Evolutionary conservation across 2,329 filamentous ascomycete genomes (phyloP), one percentile per base, ranked within the genome.

Genomic region (Diplodia sapinea): DNA sequence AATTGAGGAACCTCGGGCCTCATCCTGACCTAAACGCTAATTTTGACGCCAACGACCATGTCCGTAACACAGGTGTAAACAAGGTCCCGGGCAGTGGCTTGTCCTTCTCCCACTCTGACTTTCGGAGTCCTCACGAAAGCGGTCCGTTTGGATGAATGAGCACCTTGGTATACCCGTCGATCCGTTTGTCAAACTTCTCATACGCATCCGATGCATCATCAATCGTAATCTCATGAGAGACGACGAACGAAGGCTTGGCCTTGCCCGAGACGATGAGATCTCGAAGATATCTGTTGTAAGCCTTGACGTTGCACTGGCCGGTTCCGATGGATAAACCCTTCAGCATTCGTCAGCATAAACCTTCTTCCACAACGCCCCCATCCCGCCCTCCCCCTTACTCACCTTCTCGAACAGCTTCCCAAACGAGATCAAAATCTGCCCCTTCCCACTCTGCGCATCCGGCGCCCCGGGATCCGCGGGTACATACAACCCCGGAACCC

Each of bases 331-430:
- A 82, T 5, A 90, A 79, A 1, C 87, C 87, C 85, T 87, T 26
- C 38, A 29, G 26, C 9, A 3, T 49, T 1, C 17, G 68, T 72
- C 29, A 55, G 17, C 31, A 51, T 9, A 36, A 36, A 33, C 31
- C 31, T 33, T 33, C 31, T 38, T 2, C 36, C 7, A 15, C 26
- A 31, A 7, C 17, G 17, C 55, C 26, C 50, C 8, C 8, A 68
- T 49, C 61, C 68, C 13, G 31, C 23, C 38, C 13, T 17, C 52
- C 55, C 50, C 51, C 2, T 64, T 4, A 26, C 72, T 61, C 75
- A 84, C 86, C 82, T 90, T 90, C 71, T 90, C 88, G 71, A 90
- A 90, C 0, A 90, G 79, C 75, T 90, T 90, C 67, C 88, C 87
- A 71, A 90, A 90, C 65, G 84, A 87, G 33, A 90, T 79, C 69